A percentile compares a stretch with the other conserved stretches of the same genome.
Conservation (phyloP, 352 stramenopile species). For the Plasmopara halstedii region DNA sequence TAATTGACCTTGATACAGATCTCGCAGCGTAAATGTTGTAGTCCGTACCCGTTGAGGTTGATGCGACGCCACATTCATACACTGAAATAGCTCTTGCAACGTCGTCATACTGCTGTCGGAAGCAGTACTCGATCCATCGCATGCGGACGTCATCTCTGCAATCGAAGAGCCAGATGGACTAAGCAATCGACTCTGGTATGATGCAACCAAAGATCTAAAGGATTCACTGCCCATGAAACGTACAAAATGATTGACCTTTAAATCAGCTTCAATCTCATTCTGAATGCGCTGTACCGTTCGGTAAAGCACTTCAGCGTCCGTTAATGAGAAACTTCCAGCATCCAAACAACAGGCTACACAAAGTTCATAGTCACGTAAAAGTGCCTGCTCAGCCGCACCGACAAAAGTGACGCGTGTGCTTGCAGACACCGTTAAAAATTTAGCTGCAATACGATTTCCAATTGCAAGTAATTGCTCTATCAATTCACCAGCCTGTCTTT, state of each 20-base stretch:
- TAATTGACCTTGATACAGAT: slow-evolving; percentile 57
- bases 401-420: slow-evolving; percentile 66
- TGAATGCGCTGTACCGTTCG: slow-evolving; percentile 49
- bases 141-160: slow-evolving; percentile 11
- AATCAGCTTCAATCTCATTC: slow-evolving; percentile 56
- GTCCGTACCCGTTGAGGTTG: slow-evolving; percentile 64
- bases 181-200: slow-evolving; percentile 66
- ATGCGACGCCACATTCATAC: slow-evolving; percentile 81
- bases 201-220: slow-evolving; percentile 71
- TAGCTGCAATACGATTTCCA: slow-evolving; percentile 45
- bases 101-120: slow-evolving; percentile 78
- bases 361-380: slow-evolving; percentile 55
- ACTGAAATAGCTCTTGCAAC: slow-evolving; percentile 81
- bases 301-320: slow-evolving; percentile 52
- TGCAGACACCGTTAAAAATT: slow-evolving; percentile 47
- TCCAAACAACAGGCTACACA: slow-evolving; percentile 51
- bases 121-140: slow-evolving; percentile 32
- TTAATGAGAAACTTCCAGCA: slow-evolving; percentile 55
- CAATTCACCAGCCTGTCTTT: slow-evolving; percentile 39
- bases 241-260: slow-evolving; percentile 84
- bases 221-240: slow-evolving; percentile 78
- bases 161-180: slow-evolving; percentile 45
- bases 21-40: slow-evolving; percentile 59
- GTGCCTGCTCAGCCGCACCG: slow-evolving; percentile 42
- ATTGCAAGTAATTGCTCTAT: slow-evolving; percentile 63